Evolutionary conservation across 2,329 filamentous ascomycete genomes (phyloP).

Genomic region (Penicillium sp.): DNA sequence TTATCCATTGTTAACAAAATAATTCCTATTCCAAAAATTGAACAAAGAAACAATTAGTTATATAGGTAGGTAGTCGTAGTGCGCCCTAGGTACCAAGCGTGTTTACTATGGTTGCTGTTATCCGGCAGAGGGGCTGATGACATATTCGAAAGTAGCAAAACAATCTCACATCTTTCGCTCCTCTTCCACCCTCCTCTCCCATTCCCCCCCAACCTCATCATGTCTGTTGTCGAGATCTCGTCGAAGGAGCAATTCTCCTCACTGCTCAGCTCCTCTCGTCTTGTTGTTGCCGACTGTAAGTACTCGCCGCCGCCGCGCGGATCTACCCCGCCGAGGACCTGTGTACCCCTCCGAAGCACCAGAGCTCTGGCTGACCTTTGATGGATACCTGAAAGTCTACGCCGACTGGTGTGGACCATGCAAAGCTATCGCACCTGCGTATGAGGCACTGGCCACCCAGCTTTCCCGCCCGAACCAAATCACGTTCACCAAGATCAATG

Average conservation of each 20-base stretch:
- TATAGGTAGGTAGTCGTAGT: neutral
- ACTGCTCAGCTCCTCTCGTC: conserved; percentile 66
- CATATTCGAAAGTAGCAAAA: conserved; percentile 27
- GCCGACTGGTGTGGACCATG: conserved; percentile 84
- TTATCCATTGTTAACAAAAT: no score
- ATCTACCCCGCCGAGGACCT: conserved; percentile 13
- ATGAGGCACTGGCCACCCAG: conserved; percentile 68
- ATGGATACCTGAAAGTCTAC: conserved; percentile 59
- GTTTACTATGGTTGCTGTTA: neutral
- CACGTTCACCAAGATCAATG: conserved; percentile 84
- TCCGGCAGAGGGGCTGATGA: conserved; percentile 28
- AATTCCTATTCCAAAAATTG: no score
- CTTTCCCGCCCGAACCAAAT: conserved; percentile 69
- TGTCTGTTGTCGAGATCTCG: conserved; percentile 52
- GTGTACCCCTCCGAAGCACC: conserved; percentile 8
- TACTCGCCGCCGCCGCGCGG: conserved; percentile 21
- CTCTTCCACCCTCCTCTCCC: conserved; percentile 8
- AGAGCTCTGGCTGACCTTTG: conserved; percentile 23
- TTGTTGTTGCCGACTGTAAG: conserved; percentile 89
- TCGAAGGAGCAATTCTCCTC: conserved; percentile 65
- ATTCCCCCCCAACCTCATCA: conserved; percentile 28
- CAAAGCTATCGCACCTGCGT: conserved; percentile 77
- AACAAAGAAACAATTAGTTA: neutral
- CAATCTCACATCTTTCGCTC: conserved; percentile 18
- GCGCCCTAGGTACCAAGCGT: neutral